Evolutionary conservation across 352 stramenopile genomes (phyloP).

Genomic region (Phytophthora megakarya): DNA sequence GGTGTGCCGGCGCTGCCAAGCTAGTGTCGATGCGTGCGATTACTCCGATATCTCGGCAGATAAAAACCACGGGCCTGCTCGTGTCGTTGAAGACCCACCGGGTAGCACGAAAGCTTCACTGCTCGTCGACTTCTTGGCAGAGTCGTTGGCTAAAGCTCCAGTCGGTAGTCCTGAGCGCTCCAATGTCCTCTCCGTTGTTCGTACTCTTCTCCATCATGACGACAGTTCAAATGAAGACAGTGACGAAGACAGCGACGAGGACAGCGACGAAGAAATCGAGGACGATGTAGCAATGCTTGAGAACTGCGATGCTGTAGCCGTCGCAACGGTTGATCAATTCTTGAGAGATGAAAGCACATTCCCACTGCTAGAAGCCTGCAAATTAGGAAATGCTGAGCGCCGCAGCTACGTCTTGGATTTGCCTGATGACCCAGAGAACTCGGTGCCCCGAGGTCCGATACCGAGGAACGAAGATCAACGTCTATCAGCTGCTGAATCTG

Average conservation of each 20-base stretch:
- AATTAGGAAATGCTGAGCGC: constrained; percentile 38
- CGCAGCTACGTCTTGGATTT: constrained; percentile 42
- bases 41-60: constrained; percentile 42
- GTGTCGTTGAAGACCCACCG: constrained; percentile 12
- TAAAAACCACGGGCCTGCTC: constrained; percentile 15
- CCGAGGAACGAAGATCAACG: constrained; percentile 31
- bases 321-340: constrained; percentile 19
- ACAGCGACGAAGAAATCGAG: background rate
- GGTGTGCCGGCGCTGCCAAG: constrained; percentile 31
- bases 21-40: constrained; percentile 27
- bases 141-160: constrained; percentile 16
- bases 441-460: constrained; percentile 21
- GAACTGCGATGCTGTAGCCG: background rate
- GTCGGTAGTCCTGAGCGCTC: constrained; percentile 20
- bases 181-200: constrained; percentile 34
- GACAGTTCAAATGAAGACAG: too few relatives aligned
- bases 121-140: constrained; percentile 22
- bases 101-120: constrained; percentile 12
- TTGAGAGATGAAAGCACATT: constrained; percentile 14
- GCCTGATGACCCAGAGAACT: constrained; percentile 11
- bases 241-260: constrained; percentile 7
- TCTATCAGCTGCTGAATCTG: constrained; percentile 14
- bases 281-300: background rate
- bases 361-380: constrained; percentile 27
- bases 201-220: constrained; percentile 11